Percentiles rank a stretch among this genome's conserved stretches.
Evolutionary conservation across 2,329 filamentous ascomycete species (phyloP).

Genomic region (Colletotrichum sp.): DNA sequence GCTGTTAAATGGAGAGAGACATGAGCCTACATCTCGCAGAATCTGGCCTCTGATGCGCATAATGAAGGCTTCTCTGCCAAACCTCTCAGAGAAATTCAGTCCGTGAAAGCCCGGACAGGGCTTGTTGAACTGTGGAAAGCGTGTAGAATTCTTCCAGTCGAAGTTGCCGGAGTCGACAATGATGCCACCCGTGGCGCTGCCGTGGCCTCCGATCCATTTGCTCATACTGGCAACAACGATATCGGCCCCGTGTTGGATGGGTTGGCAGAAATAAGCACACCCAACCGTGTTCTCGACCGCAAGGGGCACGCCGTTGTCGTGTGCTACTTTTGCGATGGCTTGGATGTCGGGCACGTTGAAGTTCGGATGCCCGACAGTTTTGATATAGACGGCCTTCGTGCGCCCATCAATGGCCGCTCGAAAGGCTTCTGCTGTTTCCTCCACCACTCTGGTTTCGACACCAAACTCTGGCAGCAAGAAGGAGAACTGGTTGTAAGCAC

Average conservation of each 20-base stretch:
- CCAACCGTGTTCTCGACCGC: constrained; percentile 57
- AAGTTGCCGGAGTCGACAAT: constrained; percentile 61
- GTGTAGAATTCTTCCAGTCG: background rate
- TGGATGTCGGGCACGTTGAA: background rate
- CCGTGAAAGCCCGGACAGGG: background rate
- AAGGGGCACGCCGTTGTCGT: background rate
- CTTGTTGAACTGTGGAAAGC: background rate
- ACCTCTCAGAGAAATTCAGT: background rate
- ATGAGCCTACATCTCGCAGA: background rate
- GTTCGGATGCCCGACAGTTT: background rate
- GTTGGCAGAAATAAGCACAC: constrained; percentile 68
- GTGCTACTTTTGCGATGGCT: background rate
- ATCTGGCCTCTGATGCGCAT: background rate
- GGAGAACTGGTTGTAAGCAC: background rate
- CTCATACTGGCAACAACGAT: constrained; percentile 76
- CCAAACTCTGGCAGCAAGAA: background rate
- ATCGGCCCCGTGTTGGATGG: constrained; percentile 72
- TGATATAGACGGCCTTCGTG: background rate
- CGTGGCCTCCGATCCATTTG: constrained; percentile 77
- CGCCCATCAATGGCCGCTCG: background rate
- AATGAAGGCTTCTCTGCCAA: background rate
- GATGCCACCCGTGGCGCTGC: constrained; percentile 73
- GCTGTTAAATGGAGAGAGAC: background rate
- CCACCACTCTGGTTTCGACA: background rate
- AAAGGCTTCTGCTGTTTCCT: background rate